Evolutionary conservation across 2,329 filamentous ascomycete species (phyloP), one percentile per base, ranked within the genome.

Genomic region (Fusarium denticulatum): DNA sequence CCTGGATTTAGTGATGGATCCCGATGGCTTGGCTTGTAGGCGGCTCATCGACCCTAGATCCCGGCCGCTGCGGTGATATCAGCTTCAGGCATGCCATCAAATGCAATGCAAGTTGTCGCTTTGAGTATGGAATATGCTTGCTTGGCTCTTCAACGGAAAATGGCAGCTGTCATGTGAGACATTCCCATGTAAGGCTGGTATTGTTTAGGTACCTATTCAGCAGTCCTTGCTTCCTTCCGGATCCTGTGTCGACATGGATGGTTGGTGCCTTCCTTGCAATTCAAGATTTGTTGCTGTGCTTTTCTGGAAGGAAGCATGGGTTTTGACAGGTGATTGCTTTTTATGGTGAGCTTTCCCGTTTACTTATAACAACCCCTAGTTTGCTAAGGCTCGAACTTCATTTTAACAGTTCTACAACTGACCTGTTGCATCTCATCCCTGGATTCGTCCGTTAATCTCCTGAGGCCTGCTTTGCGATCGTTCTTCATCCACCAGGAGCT

Each of bases 291-390:
- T 36, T 26, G 24, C n/a, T 58, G 14, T 45, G 36, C 22, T 68
- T 42, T 74, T 73, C 59, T 73, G 64, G 71, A 72, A 74, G 56
- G 30, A 43, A 49, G 42, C 55, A 49, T 68, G 46, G 47, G 37
- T 42, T 45, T 47, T 59, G 43, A 55, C 46, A 37, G 26, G 49
- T 59, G n/a, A 64, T 64, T 64, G 60, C 66, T 70, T 60, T 46
- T 71, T 40, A 30, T 36, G 45, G 30, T 49, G 45, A 30, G 50
- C 18, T 34, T 47, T 37, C 49, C 42, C 20, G 9, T 40, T 30
- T 16, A 58, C 34, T 55, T 50, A 40, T 45, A 32, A 42, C 37
- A n/a, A 57, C 37, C 45, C 56, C 59, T 53, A 62, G 42, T 59
- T 24, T 46, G 20, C 45, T 52, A 39, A 56, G 56, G 26, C 30